A percentile compares a stretch with the other conserved stretches of the same genome.
These are phyloP conservation scores for Gaeumannomyces sp. DNA, from an alignment of 2,329 filamentous ascomycete species.

Conservation along the genomic window DNA sequence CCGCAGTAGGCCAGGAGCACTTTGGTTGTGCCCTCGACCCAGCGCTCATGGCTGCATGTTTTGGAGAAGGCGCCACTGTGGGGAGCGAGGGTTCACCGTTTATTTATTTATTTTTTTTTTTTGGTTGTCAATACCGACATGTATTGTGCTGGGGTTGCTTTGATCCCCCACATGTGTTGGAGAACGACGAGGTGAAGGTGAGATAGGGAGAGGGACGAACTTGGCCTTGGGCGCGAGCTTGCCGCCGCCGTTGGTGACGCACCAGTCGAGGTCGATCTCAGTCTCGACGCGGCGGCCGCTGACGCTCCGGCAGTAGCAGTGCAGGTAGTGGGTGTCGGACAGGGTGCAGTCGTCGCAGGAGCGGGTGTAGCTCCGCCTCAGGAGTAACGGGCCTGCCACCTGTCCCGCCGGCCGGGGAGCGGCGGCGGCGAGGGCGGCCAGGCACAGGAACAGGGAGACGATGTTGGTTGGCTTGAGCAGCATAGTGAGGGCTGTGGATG, in stretches of 20 bases:
- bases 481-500: background rate
- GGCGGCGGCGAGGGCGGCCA: background rate
- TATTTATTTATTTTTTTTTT: too few relatives aligned
- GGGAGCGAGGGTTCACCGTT: background rate
- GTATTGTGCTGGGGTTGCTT: too few relatives aligned
- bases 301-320: conserved; percentile 5
- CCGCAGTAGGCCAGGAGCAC: conserved; percentile 1
- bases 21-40: background rate
- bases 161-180: too few relatives aligned
- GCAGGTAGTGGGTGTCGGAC: conserved; percentile 4
- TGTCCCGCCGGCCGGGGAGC: background rate
- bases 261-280: conserved; percentile 9
- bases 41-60: conserved; percentile 5
- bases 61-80: conserved; percentile 4
- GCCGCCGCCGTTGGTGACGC: conserved; percentile 8
- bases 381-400: background rate
- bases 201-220: background rate
- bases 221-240: conserved; percentile 1
- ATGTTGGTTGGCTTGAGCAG: background rate
- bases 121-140: too few relatives aligned
- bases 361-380: conserved; percentile 5
- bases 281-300: conserved; percentile 5
- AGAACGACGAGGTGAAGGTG: too few relatives aligned
- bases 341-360: conserved; percentile 3
- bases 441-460: background rate